These are phyloP conservation scores for Pestalotiopsis sp. DNA, from an alignment of 2,329 filamentous ascomycete species.

Conservation along the genomic window DNA sequence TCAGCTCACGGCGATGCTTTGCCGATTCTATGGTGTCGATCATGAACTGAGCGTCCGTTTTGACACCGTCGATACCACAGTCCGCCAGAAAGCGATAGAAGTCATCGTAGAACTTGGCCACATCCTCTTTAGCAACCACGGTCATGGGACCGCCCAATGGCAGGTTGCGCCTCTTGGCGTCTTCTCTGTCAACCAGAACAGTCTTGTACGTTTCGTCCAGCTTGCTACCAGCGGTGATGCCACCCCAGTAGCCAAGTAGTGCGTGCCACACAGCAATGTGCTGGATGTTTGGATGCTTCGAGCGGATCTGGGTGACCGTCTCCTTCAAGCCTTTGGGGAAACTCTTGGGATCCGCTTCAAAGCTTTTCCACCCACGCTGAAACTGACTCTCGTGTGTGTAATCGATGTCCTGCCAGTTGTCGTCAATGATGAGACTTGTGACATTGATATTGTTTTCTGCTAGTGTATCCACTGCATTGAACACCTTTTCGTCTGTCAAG, in stretches of 20 bases:
- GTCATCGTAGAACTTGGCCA: slow-evolving; percentile 78
- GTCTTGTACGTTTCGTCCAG: slow-evolving; percentile 82
- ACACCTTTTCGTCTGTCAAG: slow-evolving; percentile 77
- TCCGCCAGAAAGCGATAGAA: slow-evolving; percentile 82
- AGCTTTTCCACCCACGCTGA: slow-evolving; percentile 71
- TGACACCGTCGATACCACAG: slow-evolving; percentile 81
- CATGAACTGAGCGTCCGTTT: slow-evolving; percentile 91
- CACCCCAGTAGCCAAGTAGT: slow-evolving; percentile 85
- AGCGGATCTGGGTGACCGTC: slow-evolving; percentile 68
- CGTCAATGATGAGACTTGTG: slow-evolving; percentile 88
- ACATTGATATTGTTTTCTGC: slow-evolving; percentile 73
- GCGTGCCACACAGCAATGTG: slow-evolving; percentile 96
- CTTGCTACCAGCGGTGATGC: slow-evolving; percentile 72
- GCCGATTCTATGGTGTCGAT: slow-evolving; percentile 74
- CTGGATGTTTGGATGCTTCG: slow-evolving; percentile 69
- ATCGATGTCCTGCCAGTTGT: slow-evolving; percentile 88
- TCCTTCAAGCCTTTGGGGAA: slow-evolving; percentile 81
- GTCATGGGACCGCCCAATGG: slow-evolving; percentile 66
- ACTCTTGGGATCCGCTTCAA: slow-evolving; percentile 77
- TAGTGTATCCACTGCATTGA: slow-evolving; percentile 71
- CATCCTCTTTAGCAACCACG: slow-evolving; percentile 73
- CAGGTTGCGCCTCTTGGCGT: slow-evolving; percentile 45
- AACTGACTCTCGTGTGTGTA: slow-evolving; percentile 50
- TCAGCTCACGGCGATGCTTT: slow-evolving; percentile 69
- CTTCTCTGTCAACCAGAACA: slow-evolving; percentile 53